Evolutionary conservation across 176 grass and related monocot genomes (phyloP), one percentile per base, ranked within the genome.

Genomic region (Carex scoparia): DNA sequence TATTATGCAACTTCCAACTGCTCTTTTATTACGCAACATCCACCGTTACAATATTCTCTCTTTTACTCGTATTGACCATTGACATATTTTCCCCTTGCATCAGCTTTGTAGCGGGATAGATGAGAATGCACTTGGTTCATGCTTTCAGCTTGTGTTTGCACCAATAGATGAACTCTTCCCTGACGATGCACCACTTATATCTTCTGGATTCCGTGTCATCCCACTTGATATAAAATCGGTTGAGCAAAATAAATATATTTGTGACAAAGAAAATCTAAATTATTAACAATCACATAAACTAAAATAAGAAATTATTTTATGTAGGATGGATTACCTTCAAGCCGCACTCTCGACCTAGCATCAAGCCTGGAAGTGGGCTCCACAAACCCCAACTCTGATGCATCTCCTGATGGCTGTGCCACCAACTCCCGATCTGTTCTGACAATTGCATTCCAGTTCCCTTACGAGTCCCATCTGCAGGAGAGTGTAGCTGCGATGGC

Each of bases 121-220:
- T 40, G 97, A 99, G 68, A 96, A 99, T 91, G 91, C 93, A 15
- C 78, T 94, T 87, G 97, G 97, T 81, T 95, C 93, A 18, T 96
- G 97, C 84, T 92, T 92, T 74, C 97, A 99, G 70, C 97, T 99
- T 95, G 93, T 99, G 56, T 99, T 96, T 89, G 91, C 97, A 61
- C 91, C 91, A 79, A 94, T 99, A 10, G 91, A 99, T 80, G 97
- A 99, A 69, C 91, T 89, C 85, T 99, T 99, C 82, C 93, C 97
- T 69, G 97, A 99, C 55, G 97, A 99, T 86, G 91, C 93, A 86
- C 93, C 94, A 0, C 84, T 99, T 46, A 67, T 99, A 65, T 91
- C 97, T 65, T 99, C 97, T 80, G 97, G 97, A 32, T 99, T 99
- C 33, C 90, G 93, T 78, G 93, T 96, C 74, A 96, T 99, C 74